Conservation (phyloP, 176 grass and related monocot species). For the Otatea glauca region DNA sequence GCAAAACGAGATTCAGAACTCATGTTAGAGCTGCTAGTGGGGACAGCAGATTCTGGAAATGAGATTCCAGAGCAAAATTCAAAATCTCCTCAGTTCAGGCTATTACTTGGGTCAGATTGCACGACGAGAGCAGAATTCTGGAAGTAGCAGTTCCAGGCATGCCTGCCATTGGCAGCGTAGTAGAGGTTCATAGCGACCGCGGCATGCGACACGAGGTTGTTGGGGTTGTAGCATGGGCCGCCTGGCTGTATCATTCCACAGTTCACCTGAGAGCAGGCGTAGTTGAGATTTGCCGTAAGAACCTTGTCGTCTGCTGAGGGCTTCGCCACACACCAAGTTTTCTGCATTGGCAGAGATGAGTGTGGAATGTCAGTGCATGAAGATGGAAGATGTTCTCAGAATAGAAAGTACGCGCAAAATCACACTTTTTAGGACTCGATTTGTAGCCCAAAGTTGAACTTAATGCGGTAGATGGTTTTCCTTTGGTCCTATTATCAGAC, state of each 20-base stretch:
- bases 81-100: not conserved
- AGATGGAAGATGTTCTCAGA: not conserved
- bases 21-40: not conserved
- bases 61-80: not conserved
- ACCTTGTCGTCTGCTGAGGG: slow-evolving; percentile 62
- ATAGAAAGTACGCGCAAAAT: not conserved
- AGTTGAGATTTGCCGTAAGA: slow-evolving; percentile 66
- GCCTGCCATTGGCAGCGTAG: slow-evolving; percentile 67
- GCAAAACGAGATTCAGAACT: slow-evolving; percentile 27
- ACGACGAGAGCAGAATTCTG: slow-evolving; percentile 64
- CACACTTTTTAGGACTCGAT: not conserved
- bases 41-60: not conserved
- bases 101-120: slow-evolving; percentile 59
- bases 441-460: not conserved
- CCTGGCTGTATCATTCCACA: slow-evolving; percentile 66
- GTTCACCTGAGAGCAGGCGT: slow-evolving; percentile 74
- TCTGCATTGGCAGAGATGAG: slow-evolving; percentile 37
- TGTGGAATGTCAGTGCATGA: not conserved
- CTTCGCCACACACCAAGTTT: slow-evolving; percentile 90
- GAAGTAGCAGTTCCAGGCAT: slow-evolving; percentile 86
- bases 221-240: slow-evolving; percentile 66
- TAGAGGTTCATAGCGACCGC: slow-evolving; percentile 96
- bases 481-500: not conserved
- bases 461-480: not conserved
- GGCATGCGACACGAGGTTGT: slow-evolving; percentile 68